Conservation (phyloP, 2,329 filamentous ascomycete species). For the Coniochaeta hoffmannii region DNA sequence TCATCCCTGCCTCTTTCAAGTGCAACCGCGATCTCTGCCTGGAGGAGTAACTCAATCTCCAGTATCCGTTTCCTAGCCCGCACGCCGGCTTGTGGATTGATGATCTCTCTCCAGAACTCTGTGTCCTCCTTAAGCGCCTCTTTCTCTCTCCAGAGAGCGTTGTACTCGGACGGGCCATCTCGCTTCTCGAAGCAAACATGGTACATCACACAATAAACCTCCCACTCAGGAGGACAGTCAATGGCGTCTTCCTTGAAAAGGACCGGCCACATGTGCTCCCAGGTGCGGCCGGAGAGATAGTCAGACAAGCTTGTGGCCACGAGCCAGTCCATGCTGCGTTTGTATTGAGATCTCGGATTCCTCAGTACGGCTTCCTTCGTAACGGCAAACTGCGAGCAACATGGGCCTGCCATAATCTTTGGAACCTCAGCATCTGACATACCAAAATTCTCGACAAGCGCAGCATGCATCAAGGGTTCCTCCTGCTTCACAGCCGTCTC, state of each 20-base stretch:
- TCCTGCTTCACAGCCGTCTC: constrained; percentile 18
- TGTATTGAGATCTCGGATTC: constrained; percentile 21
- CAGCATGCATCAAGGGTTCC: constrained; percentile 20
- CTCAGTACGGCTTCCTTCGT: constrained; percentile 20
- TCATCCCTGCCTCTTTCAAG: background rate
- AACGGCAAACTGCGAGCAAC: constrained; percentile 28
- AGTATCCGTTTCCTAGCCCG: constrained; percentile 12
- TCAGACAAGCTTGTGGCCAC: constrained; percentile 19
- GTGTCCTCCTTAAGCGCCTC: constrained; percentile 10
- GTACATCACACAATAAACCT: constrained; percentile 24
- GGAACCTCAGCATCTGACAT: constrained; percentile 16
- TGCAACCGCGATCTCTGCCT: background rate
- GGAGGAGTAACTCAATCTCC: constrained; percentile 10
- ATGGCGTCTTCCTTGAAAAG: constrained; percentile 25
- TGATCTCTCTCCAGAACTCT: constrained; percentile 12
- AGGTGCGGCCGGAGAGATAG: constrained; percentile 23
- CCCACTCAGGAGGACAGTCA: constrained; percentile 34
- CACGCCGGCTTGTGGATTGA: constrained; percentile 12
- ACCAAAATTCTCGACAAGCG: constrained; percentile 10
- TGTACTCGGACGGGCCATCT: constrained; percentile 9
- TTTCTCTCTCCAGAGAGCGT: constrained; percentile 13
- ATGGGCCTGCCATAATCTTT: constrained; percentile 22
- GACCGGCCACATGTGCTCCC: constrained; percentile 27
- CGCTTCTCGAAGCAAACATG: constrained; percentile 22
- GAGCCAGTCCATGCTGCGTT: constrained; percentile 21